These are phyloP conservation scores for Petunia secreta DNA, from an alignment of 257 asterid genomes.

Conservation along the genomic window DNA sequence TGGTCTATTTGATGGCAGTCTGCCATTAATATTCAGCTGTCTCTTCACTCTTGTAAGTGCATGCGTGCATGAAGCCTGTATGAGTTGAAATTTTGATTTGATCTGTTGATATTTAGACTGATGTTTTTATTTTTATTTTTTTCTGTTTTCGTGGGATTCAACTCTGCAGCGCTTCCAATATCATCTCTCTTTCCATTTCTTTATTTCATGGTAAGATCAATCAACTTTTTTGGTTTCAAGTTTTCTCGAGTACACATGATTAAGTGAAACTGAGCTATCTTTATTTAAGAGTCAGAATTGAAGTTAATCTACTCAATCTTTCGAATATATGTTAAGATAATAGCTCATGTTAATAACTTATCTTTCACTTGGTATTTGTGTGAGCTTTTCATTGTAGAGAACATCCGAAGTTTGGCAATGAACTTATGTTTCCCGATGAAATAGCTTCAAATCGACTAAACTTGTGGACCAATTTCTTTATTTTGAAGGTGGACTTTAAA, in stretches of 20 bases:
- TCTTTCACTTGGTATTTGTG: not conserved
- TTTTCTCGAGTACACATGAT: not conserved
- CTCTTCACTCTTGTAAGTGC: not conserved
- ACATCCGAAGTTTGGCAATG: not conserved
- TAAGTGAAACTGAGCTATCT: not conserved
- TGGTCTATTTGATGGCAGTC: not conserved
- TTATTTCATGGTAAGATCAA: constrained; percentile 64
- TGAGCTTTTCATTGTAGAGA: not conserved
- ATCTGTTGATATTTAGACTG: not conserved
- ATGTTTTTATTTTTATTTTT: not conserved
- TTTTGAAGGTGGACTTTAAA: not conserved
- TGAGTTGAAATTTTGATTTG: not conserved
- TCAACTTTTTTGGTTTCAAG: not conserved
- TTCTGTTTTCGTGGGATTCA: constrained; percentile 33
- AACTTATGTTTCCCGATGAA: not conserved
- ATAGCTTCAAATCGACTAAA: not conserved
- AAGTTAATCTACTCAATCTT: no score
- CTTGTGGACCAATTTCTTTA: not conserved
- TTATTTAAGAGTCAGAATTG: not conserved
- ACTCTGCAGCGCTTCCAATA: constrained; percentile 67
- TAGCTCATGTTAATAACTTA: not conserved
- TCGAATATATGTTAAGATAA: no score
- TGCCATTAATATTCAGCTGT: not conserved
- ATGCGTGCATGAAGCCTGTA: not conserved
- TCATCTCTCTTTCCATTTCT: constrained; percentile 79